These are phyloP conservation scores for Cercophora newfieldiana DNA, from an alignment of 495 filamentous ascomycete genomes.

Conservation along the genomic window DNA sequence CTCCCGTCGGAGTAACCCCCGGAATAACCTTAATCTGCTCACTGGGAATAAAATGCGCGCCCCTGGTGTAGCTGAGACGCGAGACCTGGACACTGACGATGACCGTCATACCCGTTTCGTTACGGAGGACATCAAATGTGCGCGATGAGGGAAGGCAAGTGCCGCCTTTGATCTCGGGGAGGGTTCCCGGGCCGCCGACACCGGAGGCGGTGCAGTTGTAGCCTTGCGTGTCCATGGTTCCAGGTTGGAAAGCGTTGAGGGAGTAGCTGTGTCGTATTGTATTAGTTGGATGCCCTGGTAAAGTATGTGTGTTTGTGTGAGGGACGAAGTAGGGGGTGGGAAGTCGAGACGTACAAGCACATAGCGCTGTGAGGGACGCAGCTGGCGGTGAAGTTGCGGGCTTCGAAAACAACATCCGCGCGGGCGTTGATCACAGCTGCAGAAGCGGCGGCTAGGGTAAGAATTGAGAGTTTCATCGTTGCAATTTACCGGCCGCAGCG, in stretches of 20 bases:
- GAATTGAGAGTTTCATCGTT: slow-evolving; percentile 1
- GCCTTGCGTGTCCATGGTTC: slow-evolving; percentile 31
- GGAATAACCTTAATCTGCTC: slow-evolving; percentile 23
- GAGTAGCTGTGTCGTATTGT: slow-evolving; percentile 24
- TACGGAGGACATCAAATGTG: slow-evolving; percentile 25
- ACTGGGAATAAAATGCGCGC: slow-evolving; percentile 23
- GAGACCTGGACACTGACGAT: slow-evolving; percentile 29
- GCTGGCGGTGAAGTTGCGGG: slow-evolving; percentile 27
- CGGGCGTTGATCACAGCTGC: slow-evolving; percentile 13
- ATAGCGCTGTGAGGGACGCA: slow-evolving; percentile 31
- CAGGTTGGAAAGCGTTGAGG: slow-evolving; percentile 28
- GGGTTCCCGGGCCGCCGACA: slow-evolving; percentile 18
- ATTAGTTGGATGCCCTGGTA: neutral
- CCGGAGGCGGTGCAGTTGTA: slow-evolving; percentile 26
- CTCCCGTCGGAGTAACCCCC: slow-evolving; percentile 16
- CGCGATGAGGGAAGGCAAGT: slow-evolving; percentile 28
- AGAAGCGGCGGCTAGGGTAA: slow-evolving; percentile 13
- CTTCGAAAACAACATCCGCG: slow-evolving; percentile 20
- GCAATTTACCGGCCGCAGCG: neutral
- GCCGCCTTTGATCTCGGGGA: slow-evolving; percentile 29
- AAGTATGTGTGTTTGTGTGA: neutral
- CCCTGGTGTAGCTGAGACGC: slow-evolving; percentile 29
- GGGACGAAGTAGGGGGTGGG: neutral
- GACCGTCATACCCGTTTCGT: slow-evolving; percentile 22
- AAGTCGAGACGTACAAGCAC: slow-evolving; percentile 24